phyloP scores from a whole-genome alignment of 2,329 filamentous ascomycete genomes.

The Colletotrichum sojae region DNA sequence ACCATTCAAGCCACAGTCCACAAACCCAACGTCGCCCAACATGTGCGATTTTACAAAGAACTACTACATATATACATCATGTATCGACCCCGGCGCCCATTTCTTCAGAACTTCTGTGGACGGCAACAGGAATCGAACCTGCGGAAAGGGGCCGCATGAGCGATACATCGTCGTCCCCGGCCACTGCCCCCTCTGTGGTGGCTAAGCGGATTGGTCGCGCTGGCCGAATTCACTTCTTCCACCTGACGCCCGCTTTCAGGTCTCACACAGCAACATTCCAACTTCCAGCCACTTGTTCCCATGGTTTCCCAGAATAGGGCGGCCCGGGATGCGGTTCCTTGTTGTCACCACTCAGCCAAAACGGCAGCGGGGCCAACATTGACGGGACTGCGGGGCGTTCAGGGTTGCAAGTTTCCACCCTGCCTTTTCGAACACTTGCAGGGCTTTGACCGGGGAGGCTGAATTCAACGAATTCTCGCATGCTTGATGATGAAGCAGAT shows the following conservation, averaged over 20 bases:
- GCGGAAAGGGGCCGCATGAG: slow-evolving; percentile 77
- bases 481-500: too few relatives aligned
- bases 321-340: neutral
- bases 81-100: slow-evolving; percentile 77
- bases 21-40: slow-evolving; percentile 40
- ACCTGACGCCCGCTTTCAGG: neutral
- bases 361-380: neutral
- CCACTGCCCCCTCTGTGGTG: slow-evolving; percentile 64
- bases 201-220: slow-evolving; percentile 43
- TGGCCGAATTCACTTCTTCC: neutral
- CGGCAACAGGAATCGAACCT: slow-evolving; percentile 71
- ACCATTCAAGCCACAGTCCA: neutral
- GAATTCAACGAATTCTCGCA: too few relatives aligned
- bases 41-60: slow-evolving; percentile 81
- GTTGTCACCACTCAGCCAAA: neutral
- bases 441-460: too few relatives aligned
- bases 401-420: neutral
- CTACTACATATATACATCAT: slow-evolving; percentile 83
- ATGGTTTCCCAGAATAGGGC: neutral
- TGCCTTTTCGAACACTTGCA: neutral
- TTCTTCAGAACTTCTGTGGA: slow-evolving; percentile 80
- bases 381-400: slow-evolving; percentile 1
- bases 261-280: too few relatives aligned
- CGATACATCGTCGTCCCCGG: slow-evolving; percentile 80
- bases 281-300: too few relatives aligned